Base-by-base conservation (phyloP, 2,329 filamentous ascomycete genomes). In the Huntiella abstrusa region DNA sequence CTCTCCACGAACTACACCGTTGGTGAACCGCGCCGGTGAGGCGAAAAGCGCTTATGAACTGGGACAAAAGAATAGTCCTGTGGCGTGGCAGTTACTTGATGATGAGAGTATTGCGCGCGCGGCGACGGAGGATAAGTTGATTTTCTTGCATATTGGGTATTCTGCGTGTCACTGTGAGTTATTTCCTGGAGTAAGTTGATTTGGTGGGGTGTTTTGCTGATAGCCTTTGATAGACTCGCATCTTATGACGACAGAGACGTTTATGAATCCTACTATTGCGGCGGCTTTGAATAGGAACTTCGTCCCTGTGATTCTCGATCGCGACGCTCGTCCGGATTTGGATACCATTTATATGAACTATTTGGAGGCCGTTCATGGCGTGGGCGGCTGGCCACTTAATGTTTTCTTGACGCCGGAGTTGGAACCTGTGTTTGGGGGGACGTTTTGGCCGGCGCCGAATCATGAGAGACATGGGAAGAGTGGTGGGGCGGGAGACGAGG, bases 331-430 rank as follows among this genome's bases (percentile, higher is more conserved):
- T 19, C 88, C 88, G 6, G 87, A 96, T 58, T 77, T 96, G 52
- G 91, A 98, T 58, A 78, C 83, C 51, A 87, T 96, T 53, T 96
- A 96, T 61, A 95, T 95, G 85, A 94, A 94, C 64, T 98, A 94
- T 60, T 80, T 94, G 36, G 86, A 95, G 59, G 88, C 88, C 1
- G 88, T 91, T 8, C 93, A 82, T 49, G 86, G 83, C 15, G 80
- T 75, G 1, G 88, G 86, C 7, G 91, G 91, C 35, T 96, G 91
- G 87, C 91, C 91, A 1, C 65, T 96, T 51, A 96, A 95, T 57
- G 79, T 94, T n/a, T 96, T 98, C 59, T 71, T 96, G 28, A 98
- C 91, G 0, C 86, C 91, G 1, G 80, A 93, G 54, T 71, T 96
- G 19, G 80, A 94, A 57, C 91, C 91, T 0, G 82, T 98, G 7